A percentile compares a stretch with the other conserved stretches of the same genome.
These are phyloP conservation scores for Neofusicoccum kwambonambiense DNA, from an alignment of 2,329 filamentous ascomycete genomes.

Conservation along the genomic window DNA sequence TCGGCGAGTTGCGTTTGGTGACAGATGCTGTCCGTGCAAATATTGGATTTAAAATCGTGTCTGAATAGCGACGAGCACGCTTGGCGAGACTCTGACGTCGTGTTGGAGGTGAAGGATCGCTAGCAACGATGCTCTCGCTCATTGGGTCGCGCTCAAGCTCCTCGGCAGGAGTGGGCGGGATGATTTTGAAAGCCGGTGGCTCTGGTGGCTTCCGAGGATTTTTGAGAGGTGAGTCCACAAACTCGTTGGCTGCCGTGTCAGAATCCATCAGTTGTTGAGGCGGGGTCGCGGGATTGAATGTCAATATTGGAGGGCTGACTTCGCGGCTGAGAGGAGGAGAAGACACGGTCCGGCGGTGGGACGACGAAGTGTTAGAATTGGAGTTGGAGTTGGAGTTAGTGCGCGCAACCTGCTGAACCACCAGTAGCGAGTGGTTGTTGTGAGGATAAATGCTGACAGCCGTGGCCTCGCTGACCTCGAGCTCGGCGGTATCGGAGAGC, in stretches of 20 bases:
- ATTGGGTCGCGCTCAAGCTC: slow-evolving; percentile 44
- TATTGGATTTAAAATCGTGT: slow-evolving; percentile 43
- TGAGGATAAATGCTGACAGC: slow-evolving; percentile 62
- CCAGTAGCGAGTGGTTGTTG: slow-evolving; percentile 61
- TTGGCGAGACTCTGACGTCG: slow-evolving; percentile 43
- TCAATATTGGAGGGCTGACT: slow-evolving; percentile 29
- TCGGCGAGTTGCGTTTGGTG: slow-evolving; percentile 5
- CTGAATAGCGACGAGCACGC: slow-evolving; percentile 47
- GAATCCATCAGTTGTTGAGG: slow-evolving; percentile 29
- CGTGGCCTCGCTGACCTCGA: slow-evolving; percentile 62
- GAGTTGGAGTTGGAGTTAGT: slow-evolving; percentile 25
- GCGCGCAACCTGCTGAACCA: slow-evolving; percentile 55
- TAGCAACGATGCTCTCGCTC: slow-evolving; percentile 9
- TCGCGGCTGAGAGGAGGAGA: slow-evolving; percentile 1
- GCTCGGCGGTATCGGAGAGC: slow-evolving; percentile 48
- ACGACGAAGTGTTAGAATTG: background rate
- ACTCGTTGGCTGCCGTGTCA: background rate
- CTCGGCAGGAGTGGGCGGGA: slow-evolving; percentile 53
- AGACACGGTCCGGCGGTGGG: background rate
- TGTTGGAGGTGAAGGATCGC: slow-evolving; percentile 30
- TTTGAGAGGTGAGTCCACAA: slow-evolving; percentile 57
- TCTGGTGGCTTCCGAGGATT: slow-evolving; percentile 59
- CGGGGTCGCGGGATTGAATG: slow-evolving; percentile 34
- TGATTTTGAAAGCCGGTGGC: slow-evolving; percentile 56
- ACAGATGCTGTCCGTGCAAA: slow-evolving; percentile 27